These are phyloP conservation scores for Pilasporangium apinafurcum DNA, from an alignment of 352 stramenopile genomes.

Conservation along the genomic window DNA sequence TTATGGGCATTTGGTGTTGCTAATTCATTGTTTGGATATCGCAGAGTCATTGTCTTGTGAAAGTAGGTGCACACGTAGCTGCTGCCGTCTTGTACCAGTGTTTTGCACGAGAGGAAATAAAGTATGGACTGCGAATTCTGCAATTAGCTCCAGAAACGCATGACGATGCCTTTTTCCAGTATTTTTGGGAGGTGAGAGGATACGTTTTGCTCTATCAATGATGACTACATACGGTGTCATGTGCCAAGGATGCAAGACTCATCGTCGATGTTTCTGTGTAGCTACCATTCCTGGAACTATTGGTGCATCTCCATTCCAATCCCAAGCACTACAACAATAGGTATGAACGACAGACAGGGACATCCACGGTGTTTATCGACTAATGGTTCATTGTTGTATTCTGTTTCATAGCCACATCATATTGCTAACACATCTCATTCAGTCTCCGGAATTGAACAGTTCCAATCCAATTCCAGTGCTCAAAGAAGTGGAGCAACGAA, in stretches of 20 bases:
- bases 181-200: slow-evolving; percentile 75
- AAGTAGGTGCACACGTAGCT: slow-evolving; percentile 71
- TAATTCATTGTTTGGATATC: background rate
- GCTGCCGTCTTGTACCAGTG: slow-evolving; percentile 83
- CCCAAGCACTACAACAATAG: slow-evolving; percentile 66
- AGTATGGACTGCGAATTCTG: slow-evolving; percentile 77
- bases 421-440: slow-evolving; percentile 75
- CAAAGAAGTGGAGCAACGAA: slow-evolving; percentile 68
- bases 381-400: slow-evolving; percentile 2
- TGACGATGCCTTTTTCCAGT: slow-evolving; percentile 78
- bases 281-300: slow-evolving; percentile 73
- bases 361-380: background rate
- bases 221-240: too few species aligned
- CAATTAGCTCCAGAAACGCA: slow-evolving; percentile 62
- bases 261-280: slow-evolving; percentile 7
- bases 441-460: slow-evolving; percentile 76
- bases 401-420: slow-evolving; percentile 39
- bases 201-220: too few species aligned
- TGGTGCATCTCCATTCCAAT: slow-evolving; percentile 72
- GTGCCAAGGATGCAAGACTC: too few species aligned
- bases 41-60: slow-evolving; percentile 81
- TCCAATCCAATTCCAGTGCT: slow-evolving; percentile 60
- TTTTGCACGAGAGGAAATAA: slow-evolving; percentile 71
- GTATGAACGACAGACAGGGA: slow-evolving; percentile 11
- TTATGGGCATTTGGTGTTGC: slow-evolving; percentile 2